phyloP scores from a whole-genome alignment of 2,329 filamentous ascomycete species.

The Sporothrix euskadiensis region DNA sequence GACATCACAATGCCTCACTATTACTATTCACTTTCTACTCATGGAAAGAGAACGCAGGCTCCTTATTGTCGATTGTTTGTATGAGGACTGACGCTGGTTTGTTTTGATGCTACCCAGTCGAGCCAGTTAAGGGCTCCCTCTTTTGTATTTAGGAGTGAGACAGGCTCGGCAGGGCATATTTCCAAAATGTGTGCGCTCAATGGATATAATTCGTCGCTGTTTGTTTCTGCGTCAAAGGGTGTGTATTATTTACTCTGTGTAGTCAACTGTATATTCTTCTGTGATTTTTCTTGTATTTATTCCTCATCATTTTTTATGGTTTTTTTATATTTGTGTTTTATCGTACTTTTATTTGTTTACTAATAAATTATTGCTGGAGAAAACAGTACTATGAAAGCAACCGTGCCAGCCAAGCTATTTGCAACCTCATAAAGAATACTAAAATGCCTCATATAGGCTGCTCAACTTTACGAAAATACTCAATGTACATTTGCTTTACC shows the following conservation, averaged over 20 bases:
- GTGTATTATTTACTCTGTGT: no score
- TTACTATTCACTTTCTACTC: not conserved
- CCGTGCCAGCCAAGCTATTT: no score
- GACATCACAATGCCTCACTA: not conserved
- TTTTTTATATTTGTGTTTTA: no score
- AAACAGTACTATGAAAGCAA: no score
- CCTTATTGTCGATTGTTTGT: not conserved
- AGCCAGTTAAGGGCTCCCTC: no score
- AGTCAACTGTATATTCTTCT: no score
- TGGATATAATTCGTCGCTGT: not conserved
- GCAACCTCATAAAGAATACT: not conserved
- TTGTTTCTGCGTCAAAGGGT: no score
- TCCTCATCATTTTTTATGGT: no score
- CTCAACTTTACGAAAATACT: not conserved
- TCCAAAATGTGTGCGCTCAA: not conserved
- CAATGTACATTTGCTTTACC: not conserved
- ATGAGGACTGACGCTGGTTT: not conserved
- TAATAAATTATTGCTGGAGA: no score
- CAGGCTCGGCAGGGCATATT: not conserved
- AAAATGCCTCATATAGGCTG: not conserved
- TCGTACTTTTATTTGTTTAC: no score
- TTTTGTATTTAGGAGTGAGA: not conserved
- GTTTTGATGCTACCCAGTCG: not conserved
- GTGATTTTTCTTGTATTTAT: no score
- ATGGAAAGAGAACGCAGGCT: no score